Evolutionary conservation across 768 basidiomycete species (phyloP), one percentile per base, ranked within the genome.

Genomic region (Russula brevipes): DNA sequence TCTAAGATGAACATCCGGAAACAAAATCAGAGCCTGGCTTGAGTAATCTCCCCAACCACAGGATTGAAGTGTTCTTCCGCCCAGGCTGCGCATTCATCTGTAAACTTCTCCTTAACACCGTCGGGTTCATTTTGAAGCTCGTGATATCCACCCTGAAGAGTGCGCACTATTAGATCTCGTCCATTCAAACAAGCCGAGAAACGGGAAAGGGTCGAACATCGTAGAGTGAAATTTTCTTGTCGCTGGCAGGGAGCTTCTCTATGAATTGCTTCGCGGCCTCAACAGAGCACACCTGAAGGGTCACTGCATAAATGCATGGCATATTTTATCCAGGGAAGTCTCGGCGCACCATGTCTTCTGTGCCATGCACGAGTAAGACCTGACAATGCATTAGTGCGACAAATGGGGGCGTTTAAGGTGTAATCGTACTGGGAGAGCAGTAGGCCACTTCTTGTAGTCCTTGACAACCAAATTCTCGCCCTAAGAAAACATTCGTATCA

Each of bases 111-210:
- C 66, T 81, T 80, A n/a, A 89, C 82, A 1, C 83, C 85, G 50
- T 83, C 77, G 0, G 86, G 83, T 69, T 92, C 89, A 63, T 88
- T 86, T 33, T 86, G 83, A 19, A 92, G 76, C 70, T 91, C 89
- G 65, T 92, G 90, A 70, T 78, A 87, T 5, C 82, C 87, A n/a
- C 80, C 82, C 89, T 90, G 54, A 3, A 39, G 17, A n/a, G 38
- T n/a, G 56, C 6, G 9, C 14, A 33, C 14, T 10, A 8, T 64
- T 57, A 52, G 31, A 49, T 35, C n/a, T 38, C 30, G 42, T 38
- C 41, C 36, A 36, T 14, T 39, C 10, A 24, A 24, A 19, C 5
- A 33, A n/a, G 4, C 36, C 9, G 35, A 10, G 14, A 35, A 45
- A 2, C 16, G 31, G 8, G 33, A 7, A n/a, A n/a, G 30, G 59